These are phyloP conservation scores for Alliaria petiolata DNA, from an alignment of 345 rosid genomes.

Conservation along the genomic window DNA sequence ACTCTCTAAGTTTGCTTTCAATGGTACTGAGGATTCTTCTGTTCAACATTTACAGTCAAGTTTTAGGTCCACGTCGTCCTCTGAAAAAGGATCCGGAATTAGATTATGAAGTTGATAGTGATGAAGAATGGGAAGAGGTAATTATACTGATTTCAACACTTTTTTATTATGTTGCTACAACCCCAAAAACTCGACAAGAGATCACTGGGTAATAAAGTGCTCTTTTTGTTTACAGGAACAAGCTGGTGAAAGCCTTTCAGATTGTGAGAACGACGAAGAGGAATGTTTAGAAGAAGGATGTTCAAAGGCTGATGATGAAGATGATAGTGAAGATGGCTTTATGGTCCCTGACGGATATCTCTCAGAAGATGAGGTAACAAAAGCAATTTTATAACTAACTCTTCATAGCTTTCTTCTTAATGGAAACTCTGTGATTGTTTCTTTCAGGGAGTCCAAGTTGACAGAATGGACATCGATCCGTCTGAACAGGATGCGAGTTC, in stretches of 20 bases:
- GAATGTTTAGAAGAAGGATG: slow-evolving; percentile 57
- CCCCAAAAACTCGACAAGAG: neutral
- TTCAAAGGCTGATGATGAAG: slow-evolving; percentile 69
- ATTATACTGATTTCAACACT: neutral
- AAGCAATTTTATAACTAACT: neutral
- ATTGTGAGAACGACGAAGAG: slow-evolving; percentile 85
- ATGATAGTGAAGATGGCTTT: slow-evolving; percentile 86
- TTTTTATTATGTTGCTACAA: neutral
- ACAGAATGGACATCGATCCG: slow-evolving; percentile 60
- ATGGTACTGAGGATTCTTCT: neutral
- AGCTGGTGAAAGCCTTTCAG: slow-evolving; percentile 97
- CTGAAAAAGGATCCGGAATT: slow-evolving; percentile 74
- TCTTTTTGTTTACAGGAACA: slow-evolving; percentile 58
- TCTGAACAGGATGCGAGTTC: slow-evolving; percentile 39
- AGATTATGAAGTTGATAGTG: slow-evolving; percentile 90
- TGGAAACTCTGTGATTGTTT: neutral
- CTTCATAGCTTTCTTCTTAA: neutral
- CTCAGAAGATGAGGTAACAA: slow-evolving; percentile 82
- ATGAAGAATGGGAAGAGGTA: slow-evolving; percentile 99
- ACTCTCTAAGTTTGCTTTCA: neutral
- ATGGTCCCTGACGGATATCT: slow-evolving; percentile 98
- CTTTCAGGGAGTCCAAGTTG: slow-evolving; percentile 72
- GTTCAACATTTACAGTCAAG: slow-evolving; percentile 41
- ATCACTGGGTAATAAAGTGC: slow-evolving; percentile 1
- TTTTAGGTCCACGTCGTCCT: slow-evolving; percentile 69